Base-by-base conservation (phyloP, 2,329 filamentous ascomycete genomes). In the Bipolaris cookei region DNA sequence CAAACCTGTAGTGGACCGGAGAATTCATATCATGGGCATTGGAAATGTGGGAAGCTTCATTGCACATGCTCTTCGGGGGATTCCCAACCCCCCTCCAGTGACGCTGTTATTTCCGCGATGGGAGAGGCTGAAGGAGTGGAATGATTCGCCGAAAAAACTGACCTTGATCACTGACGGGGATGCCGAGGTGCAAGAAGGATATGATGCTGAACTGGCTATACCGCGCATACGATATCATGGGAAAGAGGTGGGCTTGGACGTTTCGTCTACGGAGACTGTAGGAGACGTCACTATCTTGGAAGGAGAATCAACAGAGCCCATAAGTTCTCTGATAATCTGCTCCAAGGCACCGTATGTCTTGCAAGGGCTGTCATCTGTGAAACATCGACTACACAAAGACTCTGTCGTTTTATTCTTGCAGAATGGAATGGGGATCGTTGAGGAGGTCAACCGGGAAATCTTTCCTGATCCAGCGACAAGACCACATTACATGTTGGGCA, bases 1-100 rank as follows among this genome's bases (percentile, higher is more conserved):
- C 6, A 52, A 67, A 35, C 64, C 68, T 10, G 67, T 71, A 3
- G 37, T 66, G 30, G 65, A 76, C 46, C 65, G 67, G 35, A 66
- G 73, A 3, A 71, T 76, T 21, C 87, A 95, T 69, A 83, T 97
- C 45, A 79, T 97, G 3, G 93, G 94, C 10, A 73, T 90, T 10
- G 93, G 93, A 34, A 96, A 92, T 71, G 81, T 97, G 11, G 93
- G 92, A 13, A 86, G 86, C 41, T 85, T 97, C 23, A 86, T 93
- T 62, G 92, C 93, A 23, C 88, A 89, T 71, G 86, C 86, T 20
- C 80, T 97, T 10, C 84, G 86, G 20, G 82, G 84, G 18, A 79
- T 87, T 7, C 80, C 82, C 6, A 77, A 84, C 18, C 82, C 84
- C 2, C 91, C 91, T 4, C 90, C 90, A 0, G 84, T 97, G 35